Base-by-base conservation (phyloP, 148 eudicot genomes). In the Fagopyrum esculentum region DNA sequence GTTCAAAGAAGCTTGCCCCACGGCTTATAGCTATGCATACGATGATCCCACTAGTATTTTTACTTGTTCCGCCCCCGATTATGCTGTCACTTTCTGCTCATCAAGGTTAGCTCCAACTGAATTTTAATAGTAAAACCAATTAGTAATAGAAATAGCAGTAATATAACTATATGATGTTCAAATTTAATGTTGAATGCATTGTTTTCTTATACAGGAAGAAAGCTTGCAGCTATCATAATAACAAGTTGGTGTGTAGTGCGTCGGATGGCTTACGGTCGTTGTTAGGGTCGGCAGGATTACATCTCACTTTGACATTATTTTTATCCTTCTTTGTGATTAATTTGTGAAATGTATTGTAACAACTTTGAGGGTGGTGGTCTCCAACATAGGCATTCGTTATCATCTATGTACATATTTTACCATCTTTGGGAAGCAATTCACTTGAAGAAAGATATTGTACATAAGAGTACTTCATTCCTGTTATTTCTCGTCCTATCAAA, bases 31-130 rank as follows among this genome's bases (percentile, higher is more conserved):
- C 73, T 93, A 91, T 40, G 98, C 98, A 1, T 91, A 89, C n/a
- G 98, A 93, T 80, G 98, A 93, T 80, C 98, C 97, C 0, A 82
- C 87, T 0, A 93, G 98, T 68, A 85, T 89, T 55, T 84, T 89
- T 12, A 88, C 98, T 4, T 93, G 98, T 72, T 46, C 89, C 0
- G 87, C 78, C 0, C 47, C 92, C 0, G 98, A 93, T 68, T 93
- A 93, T 40, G 76, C 87, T 11, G 57, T 93, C 83, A 81, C 89
- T 6, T 93, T 91, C 74, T 93, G 98, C 76, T 81, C 89, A 9
- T 9, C 90, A 30, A 90, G 89, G 97, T 91, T 75, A 3, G 54
- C 3, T 5, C 49, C n/a, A 11, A 35, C 40, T 35, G 40, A 35
- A 2, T 35, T 35, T 35, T 35, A 22, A 22, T 22, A 22, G 26